These are phyloP conservation scores for Cucumis cinereus DNA, from an alignment of 306 rosid species.

Conservation along the genomic window DNA sequence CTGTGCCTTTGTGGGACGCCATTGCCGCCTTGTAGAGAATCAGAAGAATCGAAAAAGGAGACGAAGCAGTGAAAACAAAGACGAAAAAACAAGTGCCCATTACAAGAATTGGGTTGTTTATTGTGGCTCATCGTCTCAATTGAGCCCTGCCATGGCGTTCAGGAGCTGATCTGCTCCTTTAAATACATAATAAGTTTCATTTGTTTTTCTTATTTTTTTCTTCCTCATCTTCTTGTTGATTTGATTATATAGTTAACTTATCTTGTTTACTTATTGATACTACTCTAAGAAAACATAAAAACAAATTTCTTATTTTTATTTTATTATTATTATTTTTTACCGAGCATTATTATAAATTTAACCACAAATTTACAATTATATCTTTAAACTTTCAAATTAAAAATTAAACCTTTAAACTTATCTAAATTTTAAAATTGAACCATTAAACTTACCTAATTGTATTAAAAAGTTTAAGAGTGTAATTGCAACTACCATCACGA, in stretches of 20 bases:
- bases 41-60: neutral
- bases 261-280: neutral
- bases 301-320: neutral
- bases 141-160: slow-evolving; percentile 1
- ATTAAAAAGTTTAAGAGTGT: no score
- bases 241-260: neutral
- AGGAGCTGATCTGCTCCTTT: neutral
- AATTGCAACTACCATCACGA: no score
- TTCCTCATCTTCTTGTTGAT: neutral
- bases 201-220: neutral
- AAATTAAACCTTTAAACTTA: no score
- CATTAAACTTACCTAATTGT: no score
- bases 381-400: no score
- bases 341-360: no score
- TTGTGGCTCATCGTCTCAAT: slow-evolving; percentile 1
- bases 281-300: neutral
- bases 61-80: neutral
- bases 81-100: neutral
- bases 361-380: no score
- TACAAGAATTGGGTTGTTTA: neutral
- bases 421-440: no score
- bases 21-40: slow-evolving; percentile 57
- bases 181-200: neutral
- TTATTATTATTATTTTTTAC: no score
- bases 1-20: slow-evolving; percentile 85